phyloP scores from a whole-genome alignment of 2,329 filamentous ascomycete genomes.

The Clonostachys rosea region DNA sequence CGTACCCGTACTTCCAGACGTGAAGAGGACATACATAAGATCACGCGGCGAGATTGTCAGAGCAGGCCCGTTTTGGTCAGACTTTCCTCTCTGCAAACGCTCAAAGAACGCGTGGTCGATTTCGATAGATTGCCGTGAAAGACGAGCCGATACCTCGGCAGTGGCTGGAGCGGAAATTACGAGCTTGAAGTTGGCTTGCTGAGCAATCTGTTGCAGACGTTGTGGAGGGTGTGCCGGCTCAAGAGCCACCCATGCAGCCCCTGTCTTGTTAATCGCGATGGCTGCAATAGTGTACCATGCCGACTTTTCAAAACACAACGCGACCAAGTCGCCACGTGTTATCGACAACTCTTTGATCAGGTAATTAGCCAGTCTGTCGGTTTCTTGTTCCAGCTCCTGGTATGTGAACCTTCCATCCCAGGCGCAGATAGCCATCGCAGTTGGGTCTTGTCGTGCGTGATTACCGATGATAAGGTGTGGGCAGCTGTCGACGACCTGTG shows the following conservation, averaged over 20 bases:
- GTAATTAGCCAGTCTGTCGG: conserved; percentile 8
- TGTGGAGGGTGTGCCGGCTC: conserved; percentile 11
- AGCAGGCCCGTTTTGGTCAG: background rate
- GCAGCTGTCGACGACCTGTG: background rate
- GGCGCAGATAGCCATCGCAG: background rate
- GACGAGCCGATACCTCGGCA: background rate
- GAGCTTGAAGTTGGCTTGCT: background rate
- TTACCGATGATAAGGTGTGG: background rate
- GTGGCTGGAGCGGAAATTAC: background rate
- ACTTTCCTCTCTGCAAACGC: background rate
- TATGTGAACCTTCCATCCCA: conserved; percentile 8
- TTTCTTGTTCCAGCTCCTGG: conserved; percentile 10
- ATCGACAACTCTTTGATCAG: conserved; percentile 4
- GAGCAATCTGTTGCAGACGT: background rate
- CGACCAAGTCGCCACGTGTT: conserved; percentile 6
- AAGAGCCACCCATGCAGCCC: conserved; percentile 16
- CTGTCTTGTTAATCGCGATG: conserved; percentile 17
- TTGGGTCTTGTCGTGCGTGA: background rate
- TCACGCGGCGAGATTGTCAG: background rate
- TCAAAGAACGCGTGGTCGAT: background rate
- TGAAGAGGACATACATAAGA: conserved; percentile 27
- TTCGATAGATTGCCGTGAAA: background rate
- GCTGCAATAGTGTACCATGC: conserved; percentile 12
- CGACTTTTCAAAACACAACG: conserved; percentile 18
- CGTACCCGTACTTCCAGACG: conserved; percentile 52